Base-by-base conservation (phyloP, 169 alveolate species). In the Prorocentrum cordatum region DNA sequence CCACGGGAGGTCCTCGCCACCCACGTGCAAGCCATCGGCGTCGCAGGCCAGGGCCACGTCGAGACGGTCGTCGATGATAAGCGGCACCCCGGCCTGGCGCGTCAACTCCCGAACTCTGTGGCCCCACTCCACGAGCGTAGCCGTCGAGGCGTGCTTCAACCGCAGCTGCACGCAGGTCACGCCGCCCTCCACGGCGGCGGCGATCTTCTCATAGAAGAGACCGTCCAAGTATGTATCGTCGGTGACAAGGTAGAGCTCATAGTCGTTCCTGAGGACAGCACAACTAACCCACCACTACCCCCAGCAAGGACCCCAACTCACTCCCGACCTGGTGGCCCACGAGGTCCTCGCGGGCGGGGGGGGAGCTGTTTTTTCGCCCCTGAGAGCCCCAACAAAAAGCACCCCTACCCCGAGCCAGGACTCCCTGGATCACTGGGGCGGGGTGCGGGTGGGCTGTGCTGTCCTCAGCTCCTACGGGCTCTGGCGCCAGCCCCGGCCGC, bases 21-120 rank as follows among this genome's bases (percentile, higher is more conserved):
- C 95, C 77, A 93, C 85, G 67, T 93, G 95, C 26, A 93, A 79
- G 54, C 94, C 95, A 84, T 93, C 94, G 1, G 94, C 93, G 18
- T 91, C 94, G 18, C 84, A 89, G 9, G 92, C 85, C 70, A 93
- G 27, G 18, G 93, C 92, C 73, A 93, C 92, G 61, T 93, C 95
- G 24, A 91, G 27, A 36, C 94, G 91, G 32, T 93, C 91, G 39
- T 93, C 92, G 79, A 93, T 91, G 47, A 93, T 88, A 26, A 93
- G 77, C 1, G 95, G 94, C n/a, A 92, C 84, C 58, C 85, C 79
- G 73, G 83, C 86, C 50, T 50, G 36, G 38, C 83, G 71, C 22
- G 88, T 77, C 68, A 92, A 88, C 70, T 66, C 66, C 16, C 82
- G 77, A 39, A 83, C 85, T 70, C 50, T 47, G 29, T 47, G 35